Evolutionary conservation across 1,284 basidiomycete genomes (phyloP).

Genomic region (Pseudozyma flocculosa): DNA sequence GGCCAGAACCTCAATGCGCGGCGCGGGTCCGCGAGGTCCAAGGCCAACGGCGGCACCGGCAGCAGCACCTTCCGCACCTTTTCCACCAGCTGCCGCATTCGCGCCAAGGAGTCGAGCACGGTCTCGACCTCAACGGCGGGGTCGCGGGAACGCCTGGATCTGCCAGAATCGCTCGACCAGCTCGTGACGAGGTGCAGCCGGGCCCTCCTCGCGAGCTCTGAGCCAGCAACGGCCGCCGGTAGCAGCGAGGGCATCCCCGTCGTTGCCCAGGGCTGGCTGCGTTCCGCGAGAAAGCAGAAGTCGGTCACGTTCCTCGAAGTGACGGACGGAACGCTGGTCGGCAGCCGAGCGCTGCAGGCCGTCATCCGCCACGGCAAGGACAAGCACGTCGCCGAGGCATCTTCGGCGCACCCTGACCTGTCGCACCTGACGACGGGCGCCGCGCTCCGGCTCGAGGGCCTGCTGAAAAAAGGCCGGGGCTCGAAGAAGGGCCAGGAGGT

Average conservation of each 20-base stretch:
- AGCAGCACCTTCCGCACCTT: not conserved
- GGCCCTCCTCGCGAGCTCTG: no score
- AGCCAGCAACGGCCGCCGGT: no score
- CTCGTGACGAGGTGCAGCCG: constrained; percentile 5
- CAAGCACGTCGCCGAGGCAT: not conserved
- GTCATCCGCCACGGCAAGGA: constrained; percentile 17
- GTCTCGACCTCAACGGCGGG: no score
- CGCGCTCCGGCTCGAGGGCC: constrained; percentile 31
- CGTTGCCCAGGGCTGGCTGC: constrained; percentile 33
- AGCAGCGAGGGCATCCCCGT: constrained; percentile 10
- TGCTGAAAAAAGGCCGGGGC: constrained; percentile 26
- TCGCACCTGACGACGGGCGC: constrained; percentile 38
- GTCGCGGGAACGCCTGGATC: no score
- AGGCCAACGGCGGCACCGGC: constrained; percentile 2
- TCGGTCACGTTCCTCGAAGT: constrained; percentile 49
- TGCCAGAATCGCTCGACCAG: constrained; percentile 17
- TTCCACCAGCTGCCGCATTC: not conserved
- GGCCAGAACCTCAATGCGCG: constrained; percentile 8
- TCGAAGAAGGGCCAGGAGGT: constrained; percentile 34
- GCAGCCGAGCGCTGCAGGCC: constrained; percentile 42
- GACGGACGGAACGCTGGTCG: constrained; percentile 46
- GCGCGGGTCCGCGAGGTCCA: no score
- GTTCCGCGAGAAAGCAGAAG: constrained; percentile 42
- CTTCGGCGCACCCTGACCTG: constrained; percentile 1
- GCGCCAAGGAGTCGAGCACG: no score